These are phyloP conservation scores for Boletus sp. DNA, from an alignment of 768 basidiomycete species.

Conservation along the genomic window DNA sequence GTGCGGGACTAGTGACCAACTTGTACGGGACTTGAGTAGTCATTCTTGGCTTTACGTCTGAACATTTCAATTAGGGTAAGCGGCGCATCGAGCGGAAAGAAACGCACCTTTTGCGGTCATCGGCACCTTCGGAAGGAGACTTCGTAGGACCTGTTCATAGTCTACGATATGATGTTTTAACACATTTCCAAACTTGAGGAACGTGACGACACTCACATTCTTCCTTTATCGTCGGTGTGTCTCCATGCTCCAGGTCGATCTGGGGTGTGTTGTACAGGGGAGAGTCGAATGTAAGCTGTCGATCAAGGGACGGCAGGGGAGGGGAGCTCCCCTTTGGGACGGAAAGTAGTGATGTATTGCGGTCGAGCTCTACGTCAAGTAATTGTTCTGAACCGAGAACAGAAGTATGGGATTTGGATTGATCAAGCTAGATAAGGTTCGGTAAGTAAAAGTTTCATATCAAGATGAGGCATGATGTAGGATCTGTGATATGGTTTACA, in stretches of 20 bases:
- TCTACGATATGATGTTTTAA: constrained; percentile 22
- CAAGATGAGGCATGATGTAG: background rate
- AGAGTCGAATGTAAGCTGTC: constrained; percentile 5
- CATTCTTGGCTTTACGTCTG: constrained; percentile 38
- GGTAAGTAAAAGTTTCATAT: background rate
- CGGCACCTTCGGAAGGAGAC: constrained; percentile 41
- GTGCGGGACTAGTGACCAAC: constrained; percentile 34
- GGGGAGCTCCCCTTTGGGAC: constrained; percentile 20
- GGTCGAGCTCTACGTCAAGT: constrained; percentile 48
- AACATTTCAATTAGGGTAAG: background rate
- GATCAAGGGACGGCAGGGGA: constrained; percentile 30
- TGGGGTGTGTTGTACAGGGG: background rate
- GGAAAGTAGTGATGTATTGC: constrained; percentile 39
- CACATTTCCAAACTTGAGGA: background rate
- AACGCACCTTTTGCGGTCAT: constrained; percentile 42
- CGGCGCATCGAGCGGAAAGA: background rate
- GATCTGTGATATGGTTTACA: constrained; percentile 10
- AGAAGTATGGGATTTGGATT: constrained; percentile 34
- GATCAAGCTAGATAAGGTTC: constrained; percentile 40
- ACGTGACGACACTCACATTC: constrained; percentile 16
- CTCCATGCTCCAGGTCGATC: background rate
- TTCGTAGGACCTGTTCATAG: constrained; percentile 32
- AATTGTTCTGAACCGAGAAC: constrained; percentile 49
- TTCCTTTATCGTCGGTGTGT: constrained; percentile 6
- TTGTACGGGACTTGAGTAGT: constrained; percentile 37